phyloP scores from a whole-genome alignment of 1,284 basidiomycete species.

The Rhodotorula sp. region DNA sequence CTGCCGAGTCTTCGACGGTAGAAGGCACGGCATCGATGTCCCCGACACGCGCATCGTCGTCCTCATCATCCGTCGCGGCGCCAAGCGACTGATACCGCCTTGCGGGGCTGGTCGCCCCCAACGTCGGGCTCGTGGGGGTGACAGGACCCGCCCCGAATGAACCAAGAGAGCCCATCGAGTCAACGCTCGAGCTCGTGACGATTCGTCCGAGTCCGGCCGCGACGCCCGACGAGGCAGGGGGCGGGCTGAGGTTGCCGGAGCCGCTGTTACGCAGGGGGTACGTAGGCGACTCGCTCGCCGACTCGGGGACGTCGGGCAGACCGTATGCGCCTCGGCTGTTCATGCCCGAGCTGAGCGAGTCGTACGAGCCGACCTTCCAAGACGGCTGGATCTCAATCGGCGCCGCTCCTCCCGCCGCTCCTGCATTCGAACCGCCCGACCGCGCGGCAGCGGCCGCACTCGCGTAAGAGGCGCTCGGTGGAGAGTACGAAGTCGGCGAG shows the following conservation, averaged over 20 bases:
- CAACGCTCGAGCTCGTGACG: slow-evolving; percentile 27
- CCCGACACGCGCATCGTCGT: slow-evolving; percentile 27
- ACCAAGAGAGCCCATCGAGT: slow-evolving; percentile 20
- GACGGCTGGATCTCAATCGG: slow-evolving; percentile 20
- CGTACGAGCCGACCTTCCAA: slow-evolving; percentile 17
- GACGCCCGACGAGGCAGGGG: not conserved
- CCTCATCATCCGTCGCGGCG: slow-evolving; percentile 5
- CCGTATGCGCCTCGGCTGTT: not conserved
- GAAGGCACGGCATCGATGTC: slow-evolving; percentile 17
- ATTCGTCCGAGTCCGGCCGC: slow-evolving; percentile 1
- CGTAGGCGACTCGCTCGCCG: slow-evolving; percentile 13
- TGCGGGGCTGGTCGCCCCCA: slow-evolving; percentile 10
- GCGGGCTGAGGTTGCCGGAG: not conserved
- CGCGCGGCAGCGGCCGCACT: no score
- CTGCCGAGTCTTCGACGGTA: not conserved
- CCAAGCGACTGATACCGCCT: not conserved
- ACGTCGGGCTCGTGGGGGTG: slow-evolving; percentile 25
- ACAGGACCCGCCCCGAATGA: slow-evolving; percentile 13
- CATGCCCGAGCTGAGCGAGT: slow-evolving; percentile 26
- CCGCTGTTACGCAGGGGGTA: not conserved
- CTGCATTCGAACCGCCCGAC: not conserved
- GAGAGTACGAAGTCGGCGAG: slow-evolving; percentile 34
- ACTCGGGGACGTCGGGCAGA: slow-evolving; percentile 18
- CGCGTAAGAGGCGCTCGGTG: not conserved
- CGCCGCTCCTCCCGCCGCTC: not conserved